Conservation (phyloP, 208 protist species). For the Leishmania amazonensis region DNA sequence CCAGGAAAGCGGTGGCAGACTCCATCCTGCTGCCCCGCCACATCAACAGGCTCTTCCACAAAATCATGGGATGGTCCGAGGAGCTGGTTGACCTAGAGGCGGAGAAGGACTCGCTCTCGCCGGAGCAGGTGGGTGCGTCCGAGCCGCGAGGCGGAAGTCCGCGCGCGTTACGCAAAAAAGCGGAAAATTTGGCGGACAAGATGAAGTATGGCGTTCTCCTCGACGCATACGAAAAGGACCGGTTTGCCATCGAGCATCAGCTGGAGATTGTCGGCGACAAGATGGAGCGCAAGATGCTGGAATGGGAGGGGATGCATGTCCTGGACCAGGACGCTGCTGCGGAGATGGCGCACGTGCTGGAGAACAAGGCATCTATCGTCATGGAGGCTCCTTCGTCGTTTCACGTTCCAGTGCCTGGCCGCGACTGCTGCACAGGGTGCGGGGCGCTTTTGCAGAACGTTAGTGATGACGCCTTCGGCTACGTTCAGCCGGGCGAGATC, state of each 20-base stretch:
- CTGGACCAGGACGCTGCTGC: slow-evolving; percentile 70
- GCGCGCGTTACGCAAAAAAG: slow-evolving; percentile 58
- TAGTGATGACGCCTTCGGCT: slow-evolving; percentile 75
- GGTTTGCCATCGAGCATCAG: slow-evolving; percentile 84
- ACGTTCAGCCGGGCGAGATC: slow-evolving; percentile 75
- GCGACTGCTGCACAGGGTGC: slow-evolving; percentile 87
- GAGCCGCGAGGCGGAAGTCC: slow-evolving; percentile 9
- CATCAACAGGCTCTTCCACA: slow-evolving; percentile 91
- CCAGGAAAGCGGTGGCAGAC: slow-evolving; percentile 64
- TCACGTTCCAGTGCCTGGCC: slow-evolving; percentile 75
- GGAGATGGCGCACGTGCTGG: slow-evolving; percentile 59
- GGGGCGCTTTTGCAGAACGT: slow-evolving; percentile 85
- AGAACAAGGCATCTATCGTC: slow-evolving; percentile 82
- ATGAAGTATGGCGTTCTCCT: slow-evolving; percentile 92
- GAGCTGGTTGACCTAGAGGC: slow-evolving; percentile 76
- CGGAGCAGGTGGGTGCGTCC: neutral
- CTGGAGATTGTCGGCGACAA: slow-evolving; percentile 73
- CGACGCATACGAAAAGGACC: slow-evolving; percentile 87
- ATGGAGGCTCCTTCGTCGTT: slow-evolving; percentile 73
- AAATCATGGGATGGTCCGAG: slow-evolving; percentile 93
- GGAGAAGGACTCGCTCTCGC: slow-evolving; percentile 10
- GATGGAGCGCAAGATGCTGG: slow-evolving; percentile 85
- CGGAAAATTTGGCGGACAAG: slow-evolving; percentile 55
- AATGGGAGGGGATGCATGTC: slow-evolving; percentile 89
- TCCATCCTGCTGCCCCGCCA: slow-evolving; percentile 83